Evolutionary conservation across 495 filamentous ascomycete species (phyloP).

Genomic region (Hyaloscypha bicolor): DNA sequence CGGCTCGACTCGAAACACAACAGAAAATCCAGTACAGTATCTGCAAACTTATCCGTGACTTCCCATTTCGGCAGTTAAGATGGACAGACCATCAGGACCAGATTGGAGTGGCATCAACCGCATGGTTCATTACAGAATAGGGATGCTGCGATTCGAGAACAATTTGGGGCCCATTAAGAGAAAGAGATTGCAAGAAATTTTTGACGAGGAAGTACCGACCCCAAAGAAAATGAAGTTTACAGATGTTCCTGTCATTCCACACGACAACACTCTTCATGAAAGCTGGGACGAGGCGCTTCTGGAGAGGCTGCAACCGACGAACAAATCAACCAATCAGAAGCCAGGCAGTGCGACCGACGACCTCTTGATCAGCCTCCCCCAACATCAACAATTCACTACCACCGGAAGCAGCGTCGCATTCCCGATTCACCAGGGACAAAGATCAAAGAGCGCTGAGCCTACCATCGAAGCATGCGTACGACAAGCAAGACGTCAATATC

Average conservation of each 20-base stretch:
- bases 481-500: neutral
- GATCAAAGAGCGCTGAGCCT: neutral
- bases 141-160: neutral
- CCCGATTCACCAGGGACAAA: neutral
- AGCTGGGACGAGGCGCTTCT: neutral
- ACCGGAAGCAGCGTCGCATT: neutral
- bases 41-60: neutral
- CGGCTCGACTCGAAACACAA: no score
- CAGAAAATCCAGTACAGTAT: neutral
- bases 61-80: neutral
- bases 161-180: neutral
- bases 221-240: neutral
- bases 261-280: neutral
- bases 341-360: neutral
- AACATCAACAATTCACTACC: neutral
- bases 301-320: neutral
- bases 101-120: neutral
- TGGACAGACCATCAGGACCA: neutral
- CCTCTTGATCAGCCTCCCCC: neutral
- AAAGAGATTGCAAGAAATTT: neutral
- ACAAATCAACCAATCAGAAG: conserved; percentile 9
- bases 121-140: neutral
- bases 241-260: neutral
- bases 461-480: neutral
- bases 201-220: neutral